These are phyloP conservation scores for Lachnellula suecica DNA, from an alignment of 2,329 filamentous ascomycete species.

Conservation along the genomic window DNA sequence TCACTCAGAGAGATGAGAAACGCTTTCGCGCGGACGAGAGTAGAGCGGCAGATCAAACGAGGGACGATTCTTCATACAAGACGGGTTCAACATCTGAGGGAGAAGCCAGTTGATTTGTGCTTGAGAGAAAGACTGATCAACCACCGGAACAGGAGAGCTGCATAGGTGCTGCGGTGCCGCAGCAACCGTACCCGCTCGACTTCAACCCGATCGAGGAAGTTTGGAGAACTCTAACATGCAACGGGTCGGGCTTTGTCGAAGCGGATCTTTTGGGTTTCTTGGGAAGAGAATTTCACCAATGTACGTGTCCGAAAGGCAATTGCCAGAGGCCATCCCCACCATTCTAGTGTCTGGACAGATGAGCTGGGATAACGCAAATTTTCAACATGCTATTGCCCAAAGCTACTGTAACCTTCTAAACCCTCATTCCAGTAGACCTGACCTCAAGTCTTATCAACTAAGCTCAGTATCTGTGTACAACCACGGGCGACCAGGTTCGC, in stretches of 20 bases:
- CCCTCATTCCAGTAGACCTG: slow-evolving; percentile 11
- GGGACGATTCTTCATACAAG: slow-evolving; percentile 11
- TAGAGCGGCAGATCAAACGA: slow-evolving; percentile 14
- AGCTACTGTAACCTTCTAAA: slow-evolving; percentile 5
- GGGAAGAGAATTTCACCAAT: slow-evolving; percentile 8
- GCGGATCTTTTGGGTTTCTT: slow-evolving; percentile 11
- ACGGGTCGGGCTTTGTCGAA: slow-evolving; percentile 8
- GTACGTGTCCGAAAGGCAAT: slow-evolving; percentile 12
- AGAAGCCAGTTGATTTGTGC: slow-evolving; percentile 6
- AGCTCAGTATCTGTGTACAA: not conserved
- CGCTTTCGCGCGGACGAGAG: slow-evolving; percentile 16
- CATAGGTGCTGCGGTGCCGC: slow-evolving; percentile 3
- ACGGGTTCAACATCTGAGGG: slow-evolving; percentile 11
- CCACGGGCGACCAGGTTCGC: slow-evolving; percentile 2
- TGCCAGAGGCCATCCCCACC: slow-evolving; percentile 8
- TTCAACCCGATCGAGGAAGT: slow-evolving; percentile 57
- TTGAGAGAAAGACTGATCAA: slow-evolving; percentile 2
- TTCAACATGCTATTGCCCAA: slow-evolving; percentile 11
- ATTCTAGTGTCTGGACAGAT: slow-evolving; percentile 6
- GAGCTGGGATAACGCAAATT: slow-evolving; percentile 8
- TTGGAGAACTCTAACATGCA: slow-evolving; percentile 9
- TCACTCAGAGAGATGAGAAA: slow-evolving; percentile 15
- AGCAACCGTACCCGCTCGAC: slow-evolving; percentile 46
- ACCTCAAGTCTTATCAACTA: not conserved
- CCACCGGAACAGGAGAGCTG: slow-evolving; percentile 1